Base-by-base conservation (phyloP, 768 basidiomycete genomes). In the Collybiopsis luxurians region DNA sequence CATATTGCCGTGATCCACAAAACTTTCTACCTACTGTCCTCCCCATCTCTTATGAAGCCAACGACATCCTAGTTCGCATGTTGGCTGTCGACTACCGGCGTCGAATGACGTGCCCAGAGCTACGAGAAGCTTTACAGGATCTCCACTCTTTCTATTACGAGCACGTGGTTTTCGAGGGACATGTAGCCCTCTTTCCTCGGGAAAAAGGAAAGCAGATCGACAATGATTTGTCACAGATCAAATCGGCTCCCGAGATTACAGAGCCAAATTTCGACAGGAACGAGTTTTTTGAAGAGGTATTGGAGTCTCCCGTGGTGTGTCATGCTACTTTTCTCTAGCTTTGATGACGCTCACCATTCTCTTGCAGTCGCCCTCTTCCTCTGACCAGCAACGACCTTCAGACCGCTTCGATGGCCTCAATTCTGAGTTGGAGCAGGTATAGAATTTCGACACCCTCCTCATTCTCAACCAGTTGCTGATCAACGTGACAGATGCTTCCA, bases 1-100 rank as follows among this genome's bases (percentile, higher is more conserved):
- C 89, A 0, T 99, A 92, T 71, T 79, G 90, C 55, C 84, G 82
- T 61, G 84, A 92, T 61, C 90, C 90, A 31, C 59, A 67, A 13
- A 80, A 83, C 60, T 96, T 96, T 76, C 83, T 98, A n/a, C 87
- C 86, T 23, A 83, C 83, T 48, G 89, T 92, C 64, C 84, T 94
- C 26, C 92, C 92, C 13, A 85, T 95, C 59, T 93, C 91, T 5
- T 65, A 73, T 3, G 82, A 87, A 63, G 77, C 88, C 52, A 91
- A 94, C 74, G 77, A 79, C 36, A 78, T 95, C 51, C 81, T 95
- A 42, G 79, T 85, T 47, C 83, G 83, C 56, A 84, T 91, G 72
- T 82, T 95, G 55, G 78, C 83, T 27, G 72, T 90, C 56, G 83
- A 92, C 69, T 91, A 89, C 73, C 71, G 66, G 71, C 79, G 69